Conservation (phyloP, 805 yeast species). For the Sugiyamaella americana region DNA sequence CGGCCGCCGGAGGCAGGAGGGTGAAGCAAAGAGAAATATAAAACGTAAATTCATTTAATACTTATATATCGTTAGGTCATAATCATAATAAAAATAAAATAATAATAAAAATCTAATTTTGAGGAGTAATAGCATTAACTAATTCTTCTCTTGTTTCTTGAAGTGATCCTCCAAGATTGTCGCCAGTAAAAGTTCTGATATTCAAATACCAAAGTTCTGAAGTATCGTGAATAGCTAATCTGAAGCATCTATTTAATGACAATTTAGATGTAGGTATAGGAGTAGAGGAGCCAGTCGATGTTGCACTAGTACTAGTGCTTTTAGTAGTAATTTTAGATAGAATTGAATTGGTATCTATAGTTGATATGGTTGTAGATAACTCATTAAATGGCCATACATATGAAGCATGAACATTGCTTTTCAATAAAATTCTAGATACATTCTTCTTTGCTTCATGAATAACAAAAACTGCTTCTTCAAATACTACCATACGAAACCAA, state of each 20-base stretch:
- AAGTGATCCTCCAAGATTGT: not conserved
- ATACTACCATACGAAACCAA: slow-evolving; percentile 12
- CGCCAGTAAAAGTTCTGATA: slow-evolving; percentile 2
- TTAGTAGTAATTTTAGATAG: not conserved
- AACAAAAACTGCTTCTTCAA: slow-evolving; percentile 10
- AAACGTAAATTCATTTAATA: too few species aligned
- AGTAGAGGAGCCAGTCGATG: not conserved
- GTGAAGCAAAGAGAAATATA: too few species aligned
- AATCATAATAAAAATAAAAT: too few species aligned
- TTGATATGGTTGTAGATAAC: not conserved
- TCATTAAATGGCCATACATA: not conserved
- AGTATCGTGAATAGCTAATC: not conserved
- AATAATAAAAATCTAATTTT: too few species aligned
- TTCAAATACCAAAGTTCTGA: slow-evolving; percentile 2
- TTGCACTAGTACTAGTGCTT: not conserved
- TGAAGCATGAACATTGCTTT: slow-evolving; percentile 3
- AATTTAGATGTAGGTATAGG: not conserved
- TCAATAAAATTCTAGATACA: slow-evolving; percentile 1
- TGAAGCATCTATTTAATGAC: not conserved
- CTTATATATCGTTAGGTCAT: too few species aligned
- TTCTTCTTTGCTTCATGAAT: slow-evolving; percentile 12
- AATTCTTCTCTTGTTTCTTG: not conserved
- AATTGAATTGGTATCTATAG: not conserved
- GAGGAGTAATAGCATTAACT: not conserved
- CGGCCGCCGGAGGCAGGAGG: too few species aligned